phyloP scores from a whole-genome alignment of 768 basidiomycete genomes.

The Lactarius quietus region DNA sequence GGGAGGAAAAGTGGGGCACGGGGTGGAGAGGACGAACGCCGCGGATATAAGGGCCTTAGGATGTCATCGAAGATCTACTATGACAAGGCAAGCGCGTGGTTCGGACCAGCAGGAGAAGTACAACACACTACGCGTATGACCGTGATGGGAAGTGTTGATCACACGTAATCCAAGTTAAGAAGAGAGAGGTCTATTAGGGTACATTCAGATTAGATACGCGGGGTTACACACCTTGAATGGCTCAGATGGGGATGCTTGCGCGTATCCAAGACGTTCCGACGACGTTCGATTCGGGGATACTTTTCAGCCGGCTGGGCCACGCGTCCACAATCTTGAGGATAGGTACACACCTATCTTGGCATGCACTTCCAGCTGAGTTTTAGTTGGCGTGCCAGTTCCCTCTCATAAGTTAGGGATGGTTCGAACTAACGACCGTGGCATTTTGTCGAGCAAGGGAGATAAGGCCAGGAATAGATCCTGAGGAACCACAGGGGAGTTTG shows the following conservation, averaged over 20 bases:
- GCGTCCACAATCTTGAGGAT: neutral
- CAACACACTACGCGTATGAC: neutral
- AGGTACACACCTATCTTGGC: neutral
- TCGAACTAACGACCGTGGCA: neutral
- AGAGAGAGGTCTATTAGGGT: neutral
- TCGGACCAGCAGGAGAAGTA: neutral
- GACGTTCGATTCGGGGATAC: neutral
- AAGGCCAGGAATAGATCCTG: neutral
- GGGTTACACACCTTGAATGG: neutral
- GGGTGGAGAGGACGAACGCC: neutral
- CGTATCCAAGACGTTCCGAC: neutral
- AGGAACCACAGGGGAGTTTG: neutral
- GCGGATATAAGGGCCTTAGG: constrained; percentile 2
- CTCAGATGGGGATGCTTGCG: neutral
- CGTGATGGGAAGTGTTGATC: neutral
- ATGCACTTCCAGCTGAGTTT: neutral
- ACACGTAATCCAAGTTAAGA: neutral
- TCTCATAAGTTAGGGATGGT: neutral
- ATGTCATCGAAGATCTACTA: neutral
- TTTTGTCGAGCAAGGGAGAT: neutral
- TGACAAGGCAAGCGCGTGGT: neutral
- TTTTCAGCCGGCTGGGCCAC: neutral
- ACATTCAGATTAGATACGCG: neutral
- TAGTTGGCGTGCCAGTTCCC: neutral
- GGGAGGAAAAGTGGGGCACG: neutral